Evolutionary conservation across 768 basidiomycete species (phyloP).

Genomic region (Suillus cothurnatus): DNA sequence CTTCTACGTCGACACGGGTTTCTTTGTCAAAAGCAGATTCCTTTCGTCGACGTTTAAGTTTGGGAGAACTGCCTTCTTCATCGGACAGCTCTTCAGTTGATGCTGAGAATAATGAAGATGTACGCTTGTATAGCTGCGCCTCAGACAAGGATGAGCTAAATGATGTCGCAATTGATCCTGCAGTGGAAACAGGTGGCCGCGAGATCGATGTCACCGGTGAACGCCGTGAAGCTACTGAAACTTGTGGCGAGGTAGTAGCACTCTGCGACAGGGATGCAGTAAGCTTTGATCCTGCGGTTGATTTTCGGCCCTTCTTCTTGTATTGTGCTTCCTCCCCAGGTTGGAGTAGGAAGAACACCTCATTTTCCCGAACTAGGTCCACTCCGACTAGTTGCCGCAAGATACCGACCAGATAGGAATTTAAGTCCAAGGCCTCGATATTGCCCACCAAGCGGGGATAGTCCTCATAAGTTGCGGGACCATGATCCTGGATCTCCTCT

Average conservation of each 20-base stretch:
- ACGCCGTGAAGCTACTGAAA: constrained; percentile 18
- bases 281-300: constrained; percentile 7
- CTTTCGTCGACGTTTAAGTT: constrained; percentile 16
- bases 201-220: constrained; percentile 22
- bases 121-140: constrained; percentile 20
- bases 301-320: constrained; percentile 14
- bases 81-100: constrained; percentile 28
- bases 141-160: constrained; percentile 18
- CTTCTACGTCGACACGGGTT: neutral
- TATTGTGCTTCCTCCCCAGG: constrained; percentile 43
- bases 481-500: constrained; percentile 66
- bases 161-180: constrained; percentile 25
- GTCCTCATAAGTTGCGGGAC: constrained; percentile 55
- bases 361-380: constrained; percentile 64
- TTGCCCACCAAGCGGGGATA: constrained; percentile 45
- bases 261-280: constrained; percentile 10
- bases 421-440: constrained; percentile 53
- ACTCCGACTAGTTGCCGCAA: constrained; percentile 65
- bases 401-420: constrained; percentile 53
- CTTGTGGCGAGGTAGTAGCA: constrained; percentile 8
- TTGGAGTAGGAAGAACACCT: constrained; percentile 62
- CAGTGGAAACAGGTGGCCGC: constrained; percentile 24
- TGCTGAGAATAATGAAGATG: constrained; percentile 27
- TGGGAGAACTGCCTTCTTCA: constrained; percentile 8
- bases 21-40: constrained; percentile 18